Evolutionary conservation across 306 rosid species (phyloP), one percentile per base, ranked within the genome.

Genomic region (Malus sieversii): DNA sequence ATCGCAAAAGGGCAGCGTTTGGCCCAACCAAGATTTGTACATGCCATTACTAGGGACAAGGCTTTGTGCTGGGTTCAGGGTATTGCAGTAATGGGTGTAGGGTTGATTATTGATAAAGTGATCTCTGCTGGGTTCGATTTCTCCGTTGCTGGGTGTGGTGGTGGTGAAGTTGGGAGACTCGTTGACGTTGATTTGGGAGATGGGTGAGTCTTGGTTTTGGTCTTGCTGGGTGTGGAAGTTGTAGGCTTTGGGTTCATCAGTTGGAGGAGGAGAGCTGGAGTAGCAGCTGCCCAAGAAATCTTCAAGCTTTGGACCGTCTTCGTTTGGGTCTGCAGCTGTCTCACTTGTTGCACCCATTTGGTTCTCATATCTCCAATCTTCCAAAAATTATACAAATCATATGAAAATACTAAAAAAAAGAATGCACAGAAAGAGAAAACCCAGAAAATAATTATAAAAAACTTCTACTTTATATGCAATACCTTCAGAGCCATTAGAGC

Each of bases 201-300:
- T 64, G 8, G 23, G 68, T 22, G 58, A 52, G 42, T 38, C 79
- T 51, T 78, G 83, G 84, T 53, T 72, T 42, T 81, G 85, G 67
- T 81, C 78, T 35, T 76, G 85, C 10, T 85, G 77, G 44, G 77
- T 69, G 25, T 82, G 89, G 77, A 82, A 22, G 13, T 83, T 84
- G 27, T 82, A 84, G 75, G 82, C 86, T 79, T 88, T 87, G 29
- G 83, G 60, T 82, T 89, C 72, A 58, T 89, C 72, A 59, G 40
- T 64, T 62, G 38, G 66, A 33, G 83, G 68, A 13, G 86, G 78
- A 0, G 98, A 85, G 86, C 82, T 94, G 14, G 97, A 86, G 89
- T 94, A 94, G 53, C 97, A 86, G 44, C 96, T 80, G 18, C 99
- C 99, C 79, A 95, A 80, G 84, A 95, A 95, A 68, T 95, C 97